These are phyloP conservation scores for Aureoboletus auriporus DNA, from an alignment of 768 basidiomycete species.

Conservation along the genomic window DNA sequence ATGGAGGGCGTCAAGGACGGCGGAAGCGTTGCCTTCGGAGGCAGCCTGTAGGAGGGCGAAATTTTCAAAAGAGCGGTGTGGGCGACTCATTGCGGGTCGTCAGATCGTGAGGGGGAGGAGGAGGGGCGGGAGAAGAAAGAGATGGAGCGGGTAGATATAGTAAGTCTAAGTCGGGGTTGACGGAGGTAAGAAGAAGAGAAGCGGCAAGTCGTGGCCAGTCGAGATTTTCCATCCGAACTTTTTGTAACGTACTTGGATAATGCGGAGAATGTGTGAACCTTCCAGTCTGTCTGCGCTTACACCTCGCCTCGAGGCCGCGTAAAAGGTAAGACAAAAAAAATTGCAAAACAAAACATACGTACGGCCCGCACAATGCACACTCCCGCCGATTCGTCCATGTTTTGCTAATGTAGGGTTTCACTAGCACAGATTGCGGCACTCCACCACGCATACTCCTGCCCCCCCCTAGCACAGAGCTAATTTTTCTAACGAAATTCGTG, in stretches of 20 bases:
- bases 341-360: neutral
- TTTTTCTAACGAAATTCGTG: too few species aligned
- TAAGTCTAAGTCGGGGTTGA: neutral
- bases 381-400: neutral
- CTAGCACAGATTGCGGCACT: neutral
- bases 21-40: constrained; percentile 50
- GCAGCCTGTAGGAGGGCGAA: constrained; percentile 51
- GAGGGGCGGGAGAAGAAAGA: neutral
- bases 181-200: constrained; percentile 7
- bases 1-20: constrained; percentile 49
- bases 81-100: constrained; percentile 35
- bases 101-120: constrained; percentile 21
- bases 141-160: constrained; percentile 18
- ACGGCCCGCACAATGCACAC: constrained; percentile 14
- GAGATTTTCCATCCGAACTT: constrained; percentile 20
- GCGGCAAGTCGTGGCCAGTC: constrained; percentile 1
- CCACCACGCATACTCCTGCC: constrained; percentile 4
- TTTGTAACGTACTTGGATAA: constrained; percentile 25
- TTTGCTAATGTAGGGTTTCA: constrained; percentile 1
- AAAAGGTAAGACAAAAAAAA: constrained; percentile 7
- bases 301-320: constrained; percentile 28
- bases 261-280: constrained; percentile 17
- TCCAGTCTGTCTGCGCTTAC: constrained; percentile 5
- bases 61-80: constrained; percentile 38
- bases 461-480: neutral